phyloP scores from a whole-genome alignment of 495 filamentous ascomycete species.

The Trichoderma gamsii region DNA sequence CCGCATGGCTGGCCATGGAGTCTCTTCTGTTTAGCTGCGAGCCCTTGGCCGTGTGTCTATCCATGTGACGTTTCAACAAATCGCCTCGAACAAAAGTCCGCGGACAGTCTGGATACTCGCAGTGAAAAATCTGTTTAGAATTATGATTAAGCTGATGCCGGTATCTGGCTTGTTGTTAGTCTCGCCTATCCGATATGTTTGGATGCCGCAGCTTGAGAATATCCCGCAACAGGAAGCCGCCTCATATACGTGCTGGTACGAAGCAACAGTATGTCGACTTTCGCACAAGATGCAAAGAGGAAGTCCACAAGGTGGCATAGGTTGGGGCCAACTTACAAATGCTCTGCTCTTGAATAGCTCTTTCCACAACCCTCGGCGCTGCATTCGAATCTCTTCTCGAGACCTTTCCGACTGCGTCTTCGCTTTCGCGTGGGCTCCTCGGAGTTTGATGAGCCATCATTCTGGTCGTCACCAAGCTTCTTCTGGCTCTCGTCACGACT shows the following conservation, averaged over 20 bases:
- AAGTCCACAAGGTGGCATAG: neutral
- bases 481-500: conserved; percentile 34
- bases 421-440: conserved; percentile 61
- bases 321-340: conserved; percentile 55
- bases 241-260: neutral
- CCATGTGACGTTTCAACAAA: conserved; percentile 85
- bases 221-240: neutral
- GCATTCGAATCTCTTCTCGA: conserved; percentile 94
- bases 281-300: neutral
- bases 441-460: conserved; percentile 47
- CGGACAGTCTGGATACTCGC: conserved; percentile 86
- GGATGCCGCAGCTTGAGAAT: neutral
- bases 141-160: conserved; percentile 94
- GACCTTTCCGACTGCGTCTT: conserved; percentile 75
- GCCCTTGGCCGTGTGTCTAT: conserved; percentile 91
- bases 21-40: conserved; percentile 93
- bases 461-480: conserved; percentile 33
- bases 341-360: conserved; percentile 93
- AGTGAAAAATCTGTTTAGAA: conserved; percentile 93
- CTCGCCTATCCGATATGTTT: neutral
- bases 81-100: conserved; percentile 93
- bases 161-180: conserved; percentile 42
- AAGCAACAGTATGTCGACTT: neutral
- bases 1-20: conserved; percentile 54
- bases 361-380: conserved; percentile 85